Evolutionary conservation across 176 grass and related monocot species (phyloP).

Genomic region (Elymus sibiricus): DNA sequence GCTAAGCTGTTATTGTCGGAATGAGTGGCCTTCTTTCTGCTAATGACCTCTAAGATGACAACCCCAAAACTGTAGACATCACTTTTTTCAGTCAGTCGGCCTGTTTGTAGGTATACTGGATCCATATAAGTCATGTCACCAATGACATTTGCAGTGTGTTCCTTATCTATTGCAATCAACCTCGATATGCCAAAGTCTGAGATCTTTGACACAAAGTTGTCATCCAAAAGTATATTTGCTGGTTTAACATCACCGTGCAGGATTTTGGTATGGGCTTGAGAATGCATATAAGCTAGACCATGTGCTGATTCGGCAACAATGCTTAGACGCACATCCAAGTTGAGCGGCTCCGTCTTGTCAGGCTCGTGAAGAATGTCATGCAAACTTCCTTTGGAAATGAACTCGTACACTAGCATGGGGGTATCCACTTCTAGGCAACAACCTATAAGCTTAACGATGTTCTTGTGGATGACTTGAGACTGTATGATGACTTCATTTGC

Average conservation of each 20-base stretch:
- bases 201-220: background rate
- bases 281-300: background rate
- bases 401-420: background rate
- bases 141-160: background rate
- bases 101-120: background rate
- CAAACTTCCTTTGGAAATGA: background rate
- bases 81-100: background rate
- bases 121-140: conserved; percentile 3
- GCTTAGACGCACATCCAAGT: background rate
- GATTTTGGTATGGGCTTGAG: background rate
- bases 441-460: background rate
- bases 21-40: background rate
- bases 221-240: background rate
- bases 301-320: background rate
- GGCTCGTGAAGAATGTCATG: background rate
- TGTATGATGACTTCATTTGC: background rate
- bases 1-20: background rate
- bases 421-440: background rate
- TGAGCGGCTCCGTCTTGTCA: background rate
- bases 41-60: background rate
- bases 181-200: background rate
- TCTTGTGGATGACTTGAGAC: conserved; percentile 4
- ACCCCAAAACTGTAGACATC: conserved; percentile 1
- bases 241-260: background rate
- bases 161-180: background rate